Evolutionary conservation across 1,284 basidiomycete species (phyloP).

Genomic region (Takashimella koratensis): DNA sequence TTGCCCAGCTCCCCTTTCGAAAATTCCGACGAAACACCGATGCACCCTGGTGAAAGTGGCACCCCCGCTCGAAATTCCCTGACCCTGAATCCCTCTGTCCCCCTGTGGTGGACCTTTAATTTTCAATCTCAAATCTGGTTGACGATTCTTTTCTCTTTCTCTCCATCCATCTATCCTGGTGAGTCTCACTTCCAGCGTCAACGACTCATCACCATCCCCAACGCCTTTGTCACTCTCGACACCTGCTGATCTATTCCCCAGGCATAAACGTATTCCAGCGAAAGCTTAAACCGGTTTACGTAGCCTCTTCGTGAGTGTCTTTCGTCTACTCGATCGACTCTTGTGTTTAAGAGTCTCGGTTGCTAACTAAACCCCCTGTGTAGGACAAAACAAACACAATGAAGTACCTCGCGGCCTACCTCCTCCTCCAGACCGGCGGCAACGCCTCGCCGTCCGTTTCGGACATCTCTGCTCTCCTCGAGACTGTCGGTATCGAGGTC

Average conservation of each 20-base stretch:
- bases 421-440: conserved; percentile 93
- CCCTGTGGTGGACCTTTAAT: too few species aligned
- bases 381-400: conserved; percentile 50
- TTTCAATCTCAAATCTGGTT: too few species aligned
- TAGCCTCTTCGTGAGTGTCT: conserved; percentile 12
- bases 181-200: background rate
- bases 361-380: background rate
- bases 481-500: conserved; percentile 81
- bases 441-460: conserved; percentile 80
- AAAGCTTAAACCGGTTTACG: conserved; percentile 50
- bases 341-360: background rate
- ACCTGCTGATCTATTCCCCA: conserved; percentile 1
- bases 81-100: too few species aligned
- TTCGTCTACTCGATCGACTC: background rate
- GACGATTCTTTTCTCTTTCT: background rate
- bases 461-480: conserved; percentile 87
- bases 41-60: background rate
- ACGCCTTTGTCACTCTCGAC: background rate
- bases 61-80: background rate
- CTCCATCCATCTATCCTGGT: background rate
- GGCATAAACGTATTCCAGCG: conserved; percentile 47
- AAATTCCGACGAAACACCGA: background rate
- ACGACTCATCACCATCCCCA: background rate
- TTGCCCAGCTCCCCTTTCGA: background rate
- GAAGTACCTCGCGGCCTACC: conserved; percentile 96